Percentiles rank a stretch among this genome's conserved stretches.
Conservation (phyloP, 176 grass and related monocot genomes). For the Zoysia japonica region DNA sequence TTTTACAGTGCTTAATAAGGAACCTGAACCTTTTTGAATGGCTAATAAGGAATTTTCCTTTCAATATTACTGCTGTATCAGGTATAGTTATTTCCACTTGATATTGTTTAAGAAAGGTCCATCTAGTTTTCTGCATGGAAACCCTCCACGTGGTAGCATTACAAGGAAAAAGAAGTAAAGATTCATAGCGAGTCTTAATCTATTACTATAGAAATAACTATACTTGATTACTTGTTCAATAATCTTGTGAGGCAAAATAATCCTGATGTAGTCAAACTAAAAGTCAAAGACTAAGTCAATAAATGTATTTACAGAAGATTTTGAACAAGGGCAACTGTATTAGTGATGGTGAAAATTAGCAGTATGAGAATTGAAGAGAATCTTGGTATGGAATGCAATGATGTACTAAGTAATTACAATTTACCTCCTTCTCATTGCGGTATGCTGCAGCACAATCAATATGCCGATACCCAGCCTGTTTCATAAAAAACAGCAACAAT, state of each 20-base stretch:
- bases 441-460: constrained; percentile 68
- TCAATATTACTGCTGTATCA: background rate
- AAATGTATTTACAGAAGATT: background rate
- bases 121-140: background rate
- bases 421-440: constrained; percentile 69
- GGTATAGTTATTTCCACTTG: background rate
- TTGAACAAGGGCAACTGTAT: background rate
- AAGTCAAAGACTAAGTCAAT: background rate
- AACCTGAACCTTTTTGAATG: too few species aligned
- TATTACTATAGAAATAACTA: background rate
- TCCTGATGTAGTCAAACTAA: background rate
- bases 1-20: too few species aligned
- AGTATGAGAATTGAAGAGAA: background rate
- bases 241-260: constrained; percentile 10
- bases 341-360: background rate
- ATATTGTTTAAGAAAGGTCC: background rate
- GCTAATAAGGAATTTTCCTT: too few species aligned
- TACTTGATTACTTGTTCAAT: background rate
- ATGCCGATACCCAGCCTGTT: constrained; percentile 70
- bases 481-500: background rate
- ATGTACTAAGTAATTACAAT: background rate
- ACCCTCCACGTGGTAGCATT: background rate
- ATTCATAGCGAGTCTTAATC: background rate
- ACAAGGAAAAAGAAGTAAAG: background rate
- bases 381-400: background rate